These are phyloP conservation scores for Thalassia testudinum DNA, from an alignment of 116 monocot species.

Conservation along the genomic window DNA sequence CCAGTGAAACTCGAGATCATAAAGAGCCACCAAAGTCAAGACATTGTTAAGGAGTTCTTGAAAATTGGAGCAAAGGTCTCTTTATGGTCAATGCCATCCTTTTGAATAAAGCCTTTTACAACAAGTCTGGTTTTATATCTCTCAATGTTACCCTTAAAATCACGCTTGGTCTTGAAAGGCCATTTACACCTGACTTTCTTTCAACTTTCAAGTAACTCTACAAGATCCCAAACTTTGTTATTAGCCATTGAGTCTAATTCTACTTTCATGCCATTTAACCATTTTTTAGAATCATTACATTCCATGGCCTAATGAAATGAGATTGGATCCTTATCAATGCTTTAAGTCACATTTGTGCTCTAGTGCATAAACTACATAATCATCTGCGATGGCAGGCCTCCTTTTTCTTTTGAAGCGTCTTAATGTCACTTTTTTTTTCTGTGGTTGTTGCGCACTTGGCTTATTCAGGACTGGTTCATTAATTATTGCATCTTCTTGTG, in stretches of 20 bases:
- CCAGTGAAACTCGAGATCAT: slow-evolving; percentile 1
- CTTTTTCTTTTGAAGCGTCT: not conserved
- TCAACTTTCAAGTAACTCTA: not conserved
- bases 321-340: slow-evolving; percentile 1
- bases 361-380: slow-evolving; percentile 1
- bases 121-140: slow-evolving; percentile 6
- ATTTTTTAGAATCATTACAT: slow-evolving; percentile 2
- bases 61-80: slow-evolving; percentile 7
- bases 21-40: not conserved
- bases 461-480: not conserved
- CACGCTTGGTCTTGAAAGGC: slow-evolving; percentile 2
- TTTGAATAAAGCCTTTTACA: slow-evolving; percentile 3
- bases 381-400: not conserved
- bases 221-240: slow-evolving; percentile 2
- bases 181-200: slow-evolving; percentile 1
- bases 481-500: not conserved
- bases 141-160: not conserved
- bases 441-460: not conserved
- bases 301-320: slow-evolving; percentile 1
- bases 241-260: not conserved
- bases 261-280: slow-evolving; percentile 2
- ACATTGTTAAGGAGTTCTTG: not conserved
- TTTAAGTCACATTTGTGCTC: not conserved
- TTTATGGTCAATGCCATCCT: slow-evolving; percentile 3
- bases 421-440: not conserved